These are phyloP conservation scores for Parietichytrium sp. DNA, from an alignment of 108 stramenopile genomes.

Conservation along the genomic window DNA sequence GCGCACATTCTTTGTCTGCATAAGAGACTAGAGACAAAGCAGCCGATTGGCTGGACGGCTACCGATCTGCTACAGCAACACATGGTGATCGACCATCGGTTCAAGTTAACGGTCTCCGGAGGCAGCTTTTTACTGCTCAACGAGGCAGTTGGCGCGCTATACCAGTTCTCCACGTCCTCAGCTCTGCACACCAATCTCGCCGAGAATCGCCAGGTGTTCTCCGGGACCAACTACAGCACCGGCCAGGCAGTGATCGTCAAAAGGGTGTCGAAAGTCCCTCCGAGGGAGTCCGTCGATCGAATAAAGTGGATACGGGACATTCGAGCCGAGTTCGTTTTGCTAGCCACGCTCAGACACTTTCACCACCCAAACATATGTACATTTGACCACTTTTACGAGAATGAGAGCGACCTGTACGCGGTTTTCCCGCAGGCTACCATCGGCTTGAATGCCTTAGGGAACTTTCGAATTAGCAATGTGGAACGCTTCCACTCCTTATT, in stretches of 20 bases:
- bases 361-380: not conserved
- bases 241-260: not conserved
- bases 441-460: not conserved
- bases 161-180: no score
- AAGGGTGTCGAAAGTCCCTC: not conserved
- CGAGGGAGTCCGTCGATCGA: not conserved
- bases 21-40: no score
- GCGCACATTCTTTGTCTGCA: no score
- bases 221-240: no score
- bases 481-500: not conserved
- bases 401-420: not conserved
- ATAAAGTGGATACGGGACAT: not conserved
- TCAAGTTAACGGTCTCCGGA: no score
- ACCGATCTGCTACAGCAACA: no score
- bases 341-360: not conserved
- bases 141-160: no score
- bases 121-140: no score
- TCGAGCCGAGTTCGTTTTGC: not conserved
- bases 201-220: no score
- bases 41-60: no score
- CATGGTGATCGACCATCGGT: no score
- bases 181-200: no score
- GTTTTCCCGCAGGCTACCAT: not conserved
- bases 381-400: slow-evolving; percentile 17
- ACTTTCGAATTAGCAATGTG: not conserved